Evolutionary conservation across 495 filamentous ascomycete genomes (phyloP).

Genomic region (Neurospora sp.): DNA sequence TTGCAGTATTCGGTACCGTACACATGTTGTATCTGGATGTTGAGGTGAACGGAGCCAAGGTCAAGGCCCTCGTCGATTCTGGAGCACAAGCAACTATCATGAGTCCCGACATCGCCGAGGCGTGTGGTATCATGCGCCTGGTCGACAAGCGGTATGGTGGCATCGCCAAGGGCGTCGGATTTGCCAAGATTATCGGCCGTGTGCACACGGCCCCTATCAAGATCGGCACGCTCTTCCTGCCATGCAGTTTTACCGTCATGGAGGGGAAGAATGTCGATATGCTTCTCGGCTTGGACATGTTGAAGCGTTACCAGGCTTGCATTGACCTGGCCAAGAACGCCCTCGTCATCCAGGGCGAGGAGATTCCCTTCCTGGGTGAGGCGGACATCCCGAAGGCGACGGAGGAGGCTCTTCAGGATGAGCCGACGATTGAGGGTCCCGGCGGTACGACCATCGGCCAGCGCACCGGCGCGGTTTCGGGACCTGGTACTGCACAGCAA

Average conservation of each 20-base stretch:
- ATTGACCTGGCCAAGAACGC: constrained; percentile 76
- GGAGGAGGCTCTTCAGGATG: constrained; percentile 62
- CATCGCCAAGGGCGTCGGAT: constrained; percentile 86
- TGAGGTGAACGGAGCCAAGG: constrained; percentile 80
- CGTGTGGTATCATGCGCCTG: constrained; percentile 94
- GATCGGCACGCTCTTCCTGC: constrained; percentile 78
- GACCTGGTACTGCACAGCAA: constrained; percentile 27
- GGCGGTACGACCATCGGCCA: constrained; percentile 78
- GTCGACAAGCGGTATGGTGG: constrained; percentile 86
- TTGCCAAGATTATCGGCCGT: constrained; percentile 85
- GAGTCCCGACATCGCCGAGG: constrained; percentile 83
- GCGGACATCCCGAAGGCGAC: constrained; percentile 79
- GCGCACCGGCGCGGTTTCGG: constrained; percentile 70
- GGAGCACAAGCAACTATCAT: constrained; percentile 98
- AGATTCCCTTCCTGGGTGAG: constrained; percentile 84
- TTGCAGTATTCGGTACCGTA: constrained; percentile 76
- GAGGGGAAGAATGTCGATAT: constrained; percentile 97
- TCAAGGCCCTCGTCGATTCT: constrained; percentile 97
- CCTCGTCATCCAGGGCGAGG: constrained; percentile 76
- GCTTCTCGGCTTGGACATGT: constrained; percentile 88
- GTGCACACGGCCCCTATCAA: constrained; percentile 91
- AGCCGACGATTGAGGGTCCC: constrained; percentile 78
- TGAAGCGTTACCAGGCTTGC: constrained; percentile 85
- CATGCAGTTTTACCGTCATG: constrained; percentile 99
- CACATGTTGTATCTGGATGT: constrained; percentile 95